These are phyloP conservation scores for Biancaea sappan DNA, from an alignment of 306 rosid species.

Conservation along the genomic window DNA sequence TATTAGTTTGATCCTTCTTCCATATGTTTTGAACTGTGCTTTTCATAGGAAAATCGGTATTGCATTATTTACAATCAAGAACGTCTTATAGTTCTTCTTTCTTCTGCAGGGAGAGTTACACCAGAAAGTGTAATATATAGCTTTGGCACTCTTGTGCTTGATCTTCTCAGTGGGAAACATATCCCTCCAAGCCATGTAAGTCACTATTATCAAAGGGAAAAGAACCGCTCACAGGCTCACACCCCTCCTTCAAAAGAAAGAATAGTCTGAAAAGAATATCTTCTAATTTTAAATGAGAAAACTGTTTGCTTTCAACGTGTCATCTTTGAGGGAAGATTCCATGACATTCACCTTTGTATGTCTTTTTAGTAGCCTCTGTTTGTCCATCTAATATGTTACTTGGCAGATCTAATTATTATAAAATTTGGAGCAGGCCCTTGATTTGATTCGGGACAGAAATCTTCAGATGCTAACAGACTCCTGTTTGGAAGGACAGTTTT, in stretches of 20 bases:
- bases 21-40: background rate
- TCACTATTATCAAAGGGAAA: slow-evolving; percentile 19
- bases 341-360: background rate
- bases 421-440: slow-evolving; percentile 65
- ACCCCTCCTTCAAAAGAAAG: background rate
- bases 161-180: slow-evolving; percentile 86
- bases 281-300: background rate
- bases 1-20: slow-evolving; percentile 21
- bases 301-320: background rate
- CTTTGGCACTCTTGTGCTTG: slow-evolving; percentile 86
- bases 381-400: background rate
- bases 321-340: background rate
- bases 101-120: slow-evolving; percentile 72
- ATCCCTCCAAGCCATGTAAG: slow-evolving; percentile 88
- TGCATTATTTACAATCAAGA: background rate
- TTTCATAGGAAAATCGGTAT: slow-evolving; percentile 1
- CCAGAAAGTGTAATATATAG: slow-evolving; percentile 83
- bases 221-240: background rate
- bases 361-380: background rate
- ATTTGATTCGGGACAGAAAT: slow-evolving; percentile 75
- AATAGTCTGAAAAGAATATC: background rate
- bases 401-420: slow-evolving; percentile 30
- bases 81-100: slow-evolving; percentile 31
- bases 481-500: slow-evolving; percentile 79
- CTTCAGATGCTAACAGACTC: slow-evolving; percentile 88